Evolutionary conservation across 352 stramenopile genomes (phyloP).

Genomic region (Heterotrichella gracilis): DNA sequence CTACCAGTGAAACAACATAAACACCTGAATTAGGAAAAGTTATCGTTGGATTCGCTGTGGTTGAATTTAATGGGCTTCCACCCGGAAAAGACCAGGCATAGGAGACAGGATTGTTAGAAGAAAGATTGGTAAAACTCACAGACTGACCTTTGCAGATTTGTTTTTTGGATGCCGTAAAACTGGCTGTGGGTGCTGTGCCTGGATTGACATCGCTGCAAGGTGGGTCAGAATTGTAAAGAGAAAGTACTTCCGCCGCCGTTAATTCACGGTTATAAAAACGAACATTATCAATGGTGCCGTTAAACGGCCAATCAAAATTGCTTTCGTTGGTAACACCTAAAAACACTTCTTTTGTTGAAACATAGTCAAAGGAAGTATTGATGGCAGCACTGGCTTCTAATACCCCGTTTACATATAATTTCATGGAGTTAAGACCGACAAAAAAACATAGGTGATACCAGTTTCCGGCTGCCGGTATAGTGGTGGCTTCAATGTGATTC

Average conservation of each 20-base stretch:
- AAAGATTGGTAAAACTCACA: too few relatives aligned
- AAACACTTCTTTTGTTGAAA: neutral
- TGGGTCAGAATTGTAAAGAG: neutral
- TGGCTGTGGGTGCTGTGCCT: too few relatives aligned
- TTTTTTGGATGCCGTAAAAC: too few relatives aligned
- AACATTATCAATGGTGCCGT: conserved; percentile 5
- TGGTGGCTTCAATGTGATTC: too few relatives aligned
- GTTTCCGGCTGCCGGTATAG: neutral
- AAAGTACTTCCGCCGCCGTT: neutral
- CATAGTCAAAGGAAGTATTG: neutral
- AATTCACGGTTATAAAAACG: neutral
- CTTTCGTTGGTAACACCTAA: neutral
- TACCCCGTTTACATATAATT: conserved; percentile 6
- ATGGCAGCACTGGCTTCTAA: neutral
- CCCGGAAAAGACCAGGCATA: too few relatives aligned
- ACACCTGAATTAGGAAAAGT: too few relatives aligned
- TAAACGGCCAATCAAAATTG: neutral
- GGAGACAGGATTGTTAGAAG: too few relatives aligned
- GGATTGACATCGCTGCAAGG: too few relatives aligned
- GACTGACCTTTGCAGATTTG: too few relatives aligned
- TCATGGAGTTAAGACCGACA: neutral
- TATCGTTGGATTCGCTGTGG: too few relatives aligned
- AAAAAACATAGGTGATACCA: neutral
- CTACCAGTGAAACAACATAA: too few relatives aligned
- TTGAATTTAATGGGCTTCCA: too few relatives aligned